Percentiles rank a stretch among this genome's conserved stretches.
These are phyloP conservation scores for Bipolaris zeicola DNA, from an alignment of 2,329 filamentous ascomycete species.

Conservation along the genomic window DNA sequence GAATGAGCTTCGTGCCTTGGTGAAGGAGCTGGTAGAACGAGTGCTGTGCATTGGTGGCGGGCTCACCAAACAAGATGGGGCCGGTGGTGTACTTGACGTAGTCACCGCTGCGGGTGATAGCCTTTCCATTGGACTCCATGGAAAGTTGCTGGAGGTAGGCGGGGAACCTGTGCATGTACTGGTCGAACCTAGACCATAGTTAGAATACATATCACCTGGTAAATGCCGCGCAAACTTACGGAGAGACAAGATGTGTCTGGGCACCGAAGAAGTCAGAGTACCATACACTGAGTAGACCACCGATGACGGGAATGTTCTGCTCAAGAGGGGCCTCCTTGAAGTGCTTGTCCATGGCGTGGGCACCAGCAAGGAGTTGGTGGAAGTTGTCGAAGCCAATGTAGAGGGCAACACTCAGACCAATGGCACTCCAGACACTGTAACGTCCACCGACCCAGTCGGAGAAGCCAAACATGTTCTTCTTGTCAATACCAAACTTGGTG, in stretches of 20 bases:
- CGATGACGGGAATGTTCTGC: constrained; percentile 93
- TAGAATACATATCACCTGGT: not conserved
- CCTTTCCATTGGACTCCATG: constrained; percentile 99
- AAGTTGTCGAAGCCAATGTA: constrained; percentile 99
- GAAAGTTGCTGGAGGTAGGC: constrained; percentile 98
- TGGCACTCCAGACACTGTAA: constrained; percentile 99
- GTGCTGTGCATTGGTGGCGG: constrained; percentile 98
- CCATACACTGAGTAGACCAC: constrained; percentile 94
- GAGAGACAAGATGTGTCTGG: constrained; percentile 95
- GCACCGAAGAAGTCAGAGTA: constrained; percentile 99
- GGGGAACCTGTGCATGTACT: constrained; percentile 98
- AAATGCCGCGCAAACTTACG: constrained; percentile 63
- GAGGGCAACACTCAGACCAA: constrained; percentile 89
- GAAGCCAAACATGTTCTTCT: constrained; percentile 99
- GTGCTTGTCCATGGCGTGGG: constrained; percentile 98
- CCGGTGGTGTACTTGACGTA: constrained; percentile 98
- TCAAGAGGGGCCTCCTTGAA: constrained; percentile 89
- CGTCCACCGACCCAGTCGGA: constrained; percentile 98
- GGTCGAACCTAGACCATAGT: constrained; percentile 73
- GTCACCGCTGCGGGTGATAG: constrained; percentile 83
- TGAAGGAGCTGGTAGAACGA: constrained; percentile 99
- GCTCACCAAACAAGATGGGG: constrained; percentile 94
- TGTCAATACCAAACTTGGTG: constrained; percentile 97
- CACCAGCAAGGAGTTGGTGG: constrained; percentile 91
- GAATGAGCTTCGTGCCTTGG: constrained; percentile 98